Evolutionary conservation across 768 basidiomycete species (phyloP), one percentile per base, ranked within the genome.

Genomic region (Termitomyces sp.): DNA sequence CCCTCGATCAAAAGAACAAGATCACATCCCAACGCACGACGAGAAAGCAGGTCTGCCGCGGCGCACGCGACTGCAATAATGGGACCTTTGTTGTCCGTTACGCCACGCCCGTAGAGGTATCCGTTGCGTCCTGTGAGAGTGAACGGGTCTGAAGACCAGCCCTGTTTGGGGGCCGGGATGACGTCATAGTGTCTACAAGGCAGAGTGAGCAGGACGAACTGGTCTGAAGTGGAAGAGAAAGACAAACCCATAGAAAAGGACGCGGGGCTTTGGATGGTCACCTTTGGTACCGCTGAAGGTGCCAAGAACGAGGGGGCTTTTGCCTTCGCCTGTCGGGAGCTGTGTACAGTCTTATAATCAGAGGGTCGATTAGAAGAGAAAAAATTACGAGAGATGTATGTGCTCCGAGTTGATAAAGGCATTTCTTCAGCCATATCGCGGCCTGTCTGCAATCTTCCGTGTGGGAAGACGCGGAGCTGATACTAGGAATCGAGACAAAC

Each of bases 21-120:
- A 66, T 99, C 97, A 0, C 94, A 79, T 23, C 82, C 91, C 3
- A 99, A 80, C 11, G 85, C 80, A 1, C 93, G 78, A 12, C 77
- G 75, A 28, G 84, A 76, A 3, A 94, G 79, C 44, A 98, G 68
- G 21, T 90, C 84, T 0, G 94, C 90, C 11, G 87, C 93, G 0
- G 97, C 97, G 62, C 85, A 91, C 0, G 96, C 97, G 15, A 86
- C 80, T 1, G 95, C 94, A 58, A 98, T 79, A 46, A 97, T 87
- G 0, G 97, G 97, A 0, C 96, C 97, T 67, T 99, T 98, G 75
- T 99, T 86, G 64, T 99, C 97, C 1, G 91, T 89, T 1, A 91
- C 88, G 3, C 97, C 93, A 45, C 91, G 84, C 21, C 95, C 96
- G 64, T 94, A 94, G 0, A 95, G 73, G 65, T 90, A 94, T 0